Evolutionary conservation across 2,329 filamentous ascomycete genomes (phyloP).

Genomic region (Paraconiothyrium sp.): DNA sequence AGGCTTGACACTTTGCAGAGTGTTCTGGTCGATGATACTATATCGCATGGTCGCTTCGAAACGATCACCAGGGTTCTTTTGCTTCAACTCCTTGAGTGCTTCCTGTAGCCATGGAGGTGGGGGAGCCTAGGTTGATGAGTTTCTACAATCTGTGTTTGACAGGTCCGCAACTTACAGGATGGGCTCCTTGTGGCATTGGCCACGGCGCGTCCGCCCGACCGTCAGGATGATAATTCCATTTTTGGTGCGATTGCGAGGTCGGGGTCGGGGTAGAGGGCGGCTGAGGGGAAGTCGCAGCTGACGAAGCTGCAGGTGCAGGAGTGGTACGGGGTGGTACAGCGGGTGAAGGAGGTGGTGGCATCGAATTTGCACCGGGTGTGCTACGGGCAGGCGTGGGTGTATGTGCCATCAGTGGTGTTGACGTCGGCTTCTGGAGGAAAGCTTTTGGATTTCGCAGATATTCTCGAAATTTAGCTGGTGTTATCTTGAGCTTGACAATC

Average conservation of each 20-base stretch:
- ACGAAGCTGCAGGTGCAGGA: slow-evolving; percentile 30
- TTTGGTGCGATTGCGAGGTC: slow-evolving; percentile 38
- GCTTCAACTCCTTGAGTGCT: slow-evolving; percentile 76
- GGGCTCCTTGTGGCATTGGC: slow-evolving; percentile 67
- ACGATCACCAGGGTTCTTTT: slow-evolving; percentile 77
- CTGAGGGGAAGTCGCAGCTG: slow-evolving; percentile 42
- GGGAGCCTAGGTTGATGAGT: slow-evolving; percentile 69
- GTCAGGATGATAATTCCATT: slow-evolving; percentile 49
- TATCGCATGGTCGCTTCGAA: slow-evolving; percentile 95
- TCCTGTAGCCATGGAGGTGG: slow-evolving; percentile 85
- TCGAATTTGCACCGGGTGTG: slow-evolving; percentile 62
- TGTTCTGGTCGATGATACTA: slow-evolving; percentile 74
- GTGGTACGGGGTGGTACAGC: slow-evolving; percentile 49
- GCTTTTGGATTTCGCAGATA: slow-evolving; percentile 66
- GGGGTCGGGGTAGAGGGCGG: slow-evolving; percentile 50
- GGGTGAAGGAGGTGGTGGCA: slow-evolving; percentile 64
- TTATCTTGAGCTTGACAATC: slow-evolving; percentile 78
- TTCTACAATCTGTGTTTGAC: neutral
- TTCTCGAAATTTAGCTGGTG: slow-evolving; percentile 75
- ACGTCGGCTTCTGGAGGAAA: slow-evolving; percentile 51
- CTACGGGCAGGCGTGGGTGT: slow-evolving; percentile 58
- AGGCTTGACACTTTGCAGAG: slow-evolving; percentile 56
- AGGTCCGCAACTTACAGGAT: slow-evolving; percentile 65
- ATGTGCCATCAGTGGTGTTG: slow-evolving; percentile 57
- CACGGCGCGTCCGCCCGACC: slow-evolving; percentile 73